Evolutionary conservation across 2,329 filamentous ascomycete species (phyloP), one percentile per base, ranked within the genome.

Genomic region (Apiospora marii): DNA sequence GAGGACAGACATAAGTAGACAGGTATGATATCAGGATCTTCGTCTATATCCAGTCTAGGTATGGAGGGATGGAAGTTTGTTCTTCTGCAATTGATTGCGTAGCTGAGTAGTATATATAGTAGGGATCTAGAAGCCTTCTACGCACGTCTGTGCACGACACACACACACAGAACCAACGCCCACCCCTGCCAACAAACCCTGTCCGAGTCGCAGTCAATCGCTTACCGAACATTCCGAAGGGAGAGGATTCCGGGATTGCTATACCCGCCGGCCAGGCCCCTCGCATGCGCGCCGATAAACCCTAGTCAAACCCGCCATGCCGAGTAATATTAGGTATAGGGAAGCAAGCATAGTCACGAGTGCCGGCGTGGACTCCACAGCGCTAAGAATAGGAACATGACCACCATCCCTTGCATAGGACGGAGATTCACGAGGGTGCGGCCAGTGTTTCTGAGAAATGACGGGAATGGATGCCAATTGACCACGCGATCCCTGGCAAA

Each of bases 321-420:
- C 58, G 58, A 64, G 34, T 64, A 64, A 64, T 19, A n/a, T 41
- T 2, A 6, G 37, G 37, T 7, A 41, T 10, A 41, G 10, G 8
- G 24, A 58, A 30, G 3, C n/a, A 13, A 2, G 6, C 6, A 13
- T 41, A 64, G 58, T 64, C 34, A 64, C 58, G 58, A 34, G 58
- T 61, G 53, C 53, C 30, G 34, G n/a, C 30, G 27, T 8, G 7
- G 34, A 64, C 58, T 41, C 58, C 58, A 64, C 58, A 10, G 34
- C 58, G 58, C 58, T 64, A 64, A 64, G 34, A 64, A 64, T 64
- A 64, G 58, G 58, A 64, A 41, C 30, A 64, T 64, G 58, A 41
- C 34, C 19, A 64, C 34, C 19, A 64, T 64, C 58, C 58, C 58
- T 64, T 64, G 58, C 58, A 64, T 64, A 2, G 4, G 1, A 49